A percentile compares a stretch with the other conserved stretches of the same genome.
These are phyloP conservation scores for Fomes fomentarius DNA, from an alignment of 1,284 basidiomycete genomes.

Conservation along the genomic window DNA sequence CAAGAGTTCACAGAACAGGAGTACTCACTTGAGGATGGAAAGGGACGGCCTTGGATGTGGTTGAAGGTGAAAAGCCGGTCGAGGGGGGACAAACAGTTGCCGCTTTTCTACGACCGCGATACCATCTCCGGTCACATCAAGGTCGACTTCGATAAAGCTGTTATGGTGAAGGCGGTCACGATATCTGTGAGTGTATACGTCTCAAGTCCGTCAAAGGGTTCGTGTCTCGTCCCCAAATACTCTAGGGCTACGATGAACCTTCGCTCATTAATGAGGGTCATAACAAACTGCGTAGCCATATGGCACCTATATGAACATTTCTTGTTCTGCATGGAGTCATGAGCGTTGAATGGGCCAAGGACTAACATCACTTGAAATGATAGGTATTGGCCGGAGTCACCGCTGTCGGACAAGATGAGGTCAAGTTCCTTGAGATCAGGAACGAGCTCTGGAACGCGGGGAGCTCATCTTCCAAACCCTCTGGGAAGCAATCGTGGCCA, in stretches of 20 bases:
- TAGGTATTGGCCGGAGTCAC: constrained; percentile 37
- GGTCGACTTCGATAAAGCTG: constrained; percentile 34
- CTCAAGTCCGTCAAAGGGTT: too few species aligned
- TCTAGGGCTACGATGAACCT: too few species aligned
- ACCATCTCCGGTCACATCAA: constrained; percentile 33
- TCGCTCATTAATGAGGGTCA: too few species aligned
- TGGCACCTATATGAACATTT: too few species aligned
- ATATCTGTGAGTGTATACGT: constrained; percentile 32
- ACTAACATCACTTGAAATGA: too few species aligned
- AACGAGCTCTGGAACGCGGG: constrained; percentile 32
- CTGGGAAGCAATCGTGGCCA: constrained; percentile 34
- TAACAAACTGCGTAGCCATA: too few species aligned
- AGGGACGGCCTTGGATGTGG: constrained; percentile 38
- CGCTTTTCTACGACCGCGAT: constrained; percentile 35
- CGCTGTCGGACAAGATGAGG: constrained; percentile 41
- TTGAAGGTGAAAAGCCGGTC: constrained; percentile 35
- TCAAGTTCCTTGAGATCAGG: constrained; percentile 33
- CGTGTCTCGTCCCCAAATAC: too few species aligned
- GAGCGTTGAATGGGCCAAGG: too few species aligned
- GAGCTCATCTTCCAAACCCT: constrained; percentile 22
- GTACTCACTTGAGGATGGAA: constrained; percentile 43
- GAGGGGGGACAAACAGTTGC: constrained; percentile 29
- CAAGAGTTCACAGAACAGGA: constrained; percentile 32
- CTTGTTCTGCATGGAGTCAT: too few species aligned
- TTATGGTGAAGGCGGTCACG: constrained; percentile 32